These are phyloP conservation scores for Cercospora brassicicola DNA, from an alignment of 2,329 filamentous ascomycete genomes.

Conservation along the genomic window DNA sequence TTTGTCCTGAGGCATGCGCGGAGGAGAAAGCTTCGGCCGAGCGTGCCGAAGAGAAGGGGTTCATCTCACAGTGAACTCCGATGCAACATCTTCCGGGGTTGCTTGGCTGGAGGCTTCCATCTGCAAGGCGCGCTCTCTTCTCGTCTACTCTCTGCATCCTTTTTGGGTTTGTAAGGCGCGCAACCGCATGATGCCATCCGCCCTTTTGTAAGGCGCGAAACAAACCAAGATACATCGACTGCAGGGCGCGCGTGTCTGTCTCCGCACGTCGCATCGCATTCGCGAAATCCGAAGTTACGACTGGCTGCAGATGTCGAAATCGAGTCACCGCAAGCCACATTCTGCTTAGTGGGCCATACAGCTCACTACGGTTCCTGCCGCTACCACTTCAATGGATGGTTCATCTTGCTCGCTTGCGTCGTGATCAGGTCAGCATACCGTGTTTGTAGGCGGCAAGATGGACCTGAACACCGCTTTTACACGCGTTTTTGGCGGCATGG, in stretches of 20 bases:
- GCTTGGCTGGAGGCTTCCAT: neutral
- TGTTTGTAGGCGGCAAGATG: neutral
- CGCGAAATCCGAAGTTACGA: neutral
- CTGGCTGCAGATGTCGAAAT: neutral
- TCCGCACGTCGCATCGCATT: neutral
- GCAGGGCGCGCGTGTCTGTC: neutral
- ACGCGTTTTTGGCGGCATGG: neutral
- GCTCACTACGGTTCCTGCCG: neutral
- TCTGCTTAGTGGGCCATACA: neutral
- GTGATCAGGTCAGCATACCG: neutral
- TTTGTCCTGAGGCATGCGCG: neutral
- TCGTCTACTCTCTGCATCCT: neutral
- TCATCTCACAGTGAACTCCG: neutral
- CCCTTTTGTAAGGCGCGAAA: neutral
- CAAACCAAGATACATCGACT: neutral
- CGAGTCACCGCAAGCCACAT: constrained; percentile 14
- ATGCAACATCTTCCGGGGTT: neutral
- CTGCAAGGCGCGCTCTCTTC: neutral
- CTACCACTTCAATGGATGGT: neutral
- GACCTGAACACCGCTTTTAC: neutral
- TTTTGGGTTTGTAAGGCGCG: neutral
- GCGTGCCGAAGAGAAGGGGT: neutral
- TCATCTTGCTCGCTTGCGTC: neutral
- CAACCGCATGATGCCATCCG: neutral
- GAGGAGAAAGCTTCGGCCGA: neutral